phyloP scores from a whole-genome alignment of 768 basidiomycete species.

The Boletus pseudopeckii region DNA sequence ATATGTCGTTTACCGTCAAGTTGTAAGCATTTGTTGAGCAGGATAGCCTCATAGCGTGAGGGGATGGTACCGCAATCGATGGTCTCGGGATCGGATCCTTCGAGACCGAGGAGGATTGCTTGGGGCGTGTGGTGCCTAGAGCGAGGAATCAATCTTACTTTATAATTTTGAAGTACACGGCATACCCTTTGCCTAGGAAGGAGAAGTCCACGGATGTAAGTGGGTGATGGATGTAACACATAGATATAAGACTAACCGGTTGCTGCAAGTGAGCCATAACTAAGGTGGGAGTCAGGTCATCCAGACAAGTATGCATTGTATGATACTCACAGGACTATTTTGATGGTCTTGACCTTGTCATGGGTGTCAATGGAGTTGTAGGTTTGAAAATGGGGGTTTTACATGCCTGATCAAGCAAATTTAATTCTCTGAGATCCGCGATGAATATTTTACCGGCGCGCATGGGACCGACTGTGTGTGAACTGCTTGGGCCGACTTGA shows the following conservation, averaged over 20 bases:
- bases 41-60: constrained; percentile 67
- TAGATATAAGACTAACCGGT: constrained; percentile 52
- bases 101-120: constrained; percentile 78
- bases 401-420: constrained; percentile 63
- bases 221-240: background rate
- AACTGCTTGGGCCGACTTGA: constrained; percentile 58
- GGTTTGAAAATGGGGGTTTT: background rate
- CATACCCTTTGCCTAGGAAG: constrained; percentile 70
- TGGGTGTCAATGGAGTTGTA: background rate
- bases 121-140: constrained; percentile 82
- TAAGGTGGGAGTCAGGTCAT: constrained; percentile 25
- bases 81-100: constrained; percentile 91
- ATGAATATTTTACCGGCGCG: constrained; percentile 89
- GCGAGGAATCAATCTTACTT: background rate
- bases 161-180: background rate
- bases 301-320: background rate
- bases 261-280: constrained; percentile 90
- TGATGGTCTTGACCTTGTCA: constrained; percentile 67
- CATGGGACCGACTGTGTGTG: constrained; percentile 82
- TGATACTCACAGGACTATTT: constrained; percentile 70
- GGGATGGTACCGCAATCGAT: constrained; percentile 85
- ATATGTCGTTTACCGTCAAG: constrained; percentile 77
- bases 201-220: constrained; percentile 4
- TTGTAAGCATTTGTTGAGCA: constrained; percentile 59
- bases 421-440: constrained; percentile 63